Percentiles rank a stretch among this genome's conserved stretches.
Evolutionary conservation across 345 rosid genomes (phyloP).

Genomic region (Gossypium ekmanianum): DNA sequence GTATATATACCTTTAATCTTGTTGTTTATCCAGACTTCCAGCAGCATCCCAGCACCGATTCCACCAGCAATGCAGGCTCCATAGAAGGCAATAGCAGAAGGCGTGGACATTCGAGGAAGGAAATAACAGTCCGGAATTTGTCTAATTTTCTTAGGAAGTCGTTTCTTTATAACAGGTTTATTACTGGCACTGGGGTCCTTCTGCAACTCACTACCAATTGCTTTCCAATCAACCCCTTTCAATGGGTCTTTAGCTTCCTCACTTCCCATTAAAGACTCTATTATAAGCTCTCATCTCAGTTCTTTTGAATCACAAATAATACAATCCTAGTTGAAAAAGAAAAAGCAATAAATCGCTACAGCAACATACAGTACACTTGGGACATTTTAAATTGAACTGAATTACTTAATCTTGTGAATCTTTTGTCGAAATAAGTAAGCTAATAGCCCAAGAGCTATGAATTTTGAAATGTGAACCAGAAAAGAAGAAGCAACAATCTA

Average conservation of each 20-base stretch:
- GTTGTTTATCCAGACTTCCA: constrained; percentile 82
- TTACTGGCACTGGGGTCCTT: constrained; percentile 51
- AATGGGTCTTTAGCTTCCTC: constrained; percentile 75
- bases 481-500: background rate
- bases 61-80: constrained; percentile 61
- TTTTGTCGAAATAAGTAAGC: background rate
- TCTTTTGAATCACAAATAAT: constrained; percentile 9
- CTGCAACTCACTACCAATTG: constrained; percentile 56
- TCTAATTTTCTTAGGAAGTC: constrained; percentile 73
- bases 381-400: background rate
- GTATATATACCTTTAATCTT: constrained; percentile 56
- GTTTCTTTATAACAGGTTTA: constrained; percentile 52
- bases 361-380: constrained; percentile 3
- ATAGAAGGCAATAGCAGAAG: constrained; percentile 33
- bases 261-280: constrained; percentile 41
- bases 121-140: constrained; percentile 85
- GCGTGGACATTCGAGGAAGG: constrained; percentile 52
- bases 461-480: background rate
- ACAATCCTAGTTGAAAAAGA: background rate
- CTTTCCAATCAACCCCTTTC: constrained; percentile 85
- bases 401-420: background rate
- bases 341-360: constrained; percentile 32
- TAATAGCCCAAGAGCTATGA: background rate
- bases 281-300: background rate
- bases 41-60: constrained; percentile 9